These are phyloP conservation scores for Dalechampia spathulata DNA, from an alignment of 441 rosid species.

Conservation along the genomic window DNA sequence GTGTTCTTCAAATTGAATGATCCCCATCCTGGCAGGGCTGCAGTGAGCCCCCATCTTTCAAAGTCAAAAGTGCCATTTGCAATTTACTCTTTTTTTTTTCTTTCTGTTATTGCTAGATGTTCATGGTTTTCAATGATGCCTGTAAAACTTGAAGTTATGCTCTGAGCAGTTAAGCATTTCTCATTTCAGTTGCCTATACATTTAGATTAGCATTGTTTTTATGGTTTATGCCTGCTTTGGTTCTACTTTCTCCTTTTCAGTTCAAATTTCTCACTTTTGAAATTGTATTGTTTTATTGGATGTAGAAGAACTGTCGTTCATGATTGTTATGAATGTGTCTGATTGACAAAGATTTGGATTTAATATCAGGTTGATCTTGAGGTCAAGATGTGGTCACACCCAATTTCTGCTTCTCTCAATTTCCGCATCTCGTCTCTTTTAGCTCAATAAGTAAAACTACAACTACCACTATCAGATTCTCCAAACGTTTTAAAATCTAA, in stretches of 20 bases:
- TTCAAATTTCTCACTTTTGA: no score
- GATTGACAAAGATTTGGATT: no score
- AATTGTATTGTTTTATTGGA: no score
- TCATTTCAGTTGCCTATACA: background rate
- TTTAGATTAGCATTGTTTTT: no score
- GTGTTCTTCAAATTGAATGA: background rate
- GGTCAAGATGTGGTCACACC: no score
- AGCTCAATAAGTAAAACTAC: no score
- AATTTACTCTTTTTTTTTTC: background rate
- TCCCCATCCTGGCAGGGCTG: constrained; percentile 1
- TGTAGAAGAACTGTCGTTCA: no score
- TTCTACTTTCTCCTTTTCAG: background rate
- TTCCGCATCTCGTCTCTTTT: no score
- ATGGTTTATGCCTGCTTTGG: background rate
- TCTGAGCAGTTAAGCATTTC: background rate
- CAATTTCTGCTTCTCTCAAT: no score
- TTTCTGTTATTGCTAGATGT: background rate
- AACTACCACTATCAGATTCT: no score
- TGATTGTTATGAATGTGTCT: no score
- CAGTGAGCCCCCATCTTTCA: constrained; percentile 1
- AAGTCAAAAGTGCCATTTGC: background rate
- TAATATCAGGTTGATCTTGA: no score
- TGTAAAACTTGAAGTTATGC: background rate
- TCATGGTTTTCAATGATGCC: background rate
- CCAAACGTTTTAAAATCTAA: background rate